A percentile compares a stretch with the other conserved stretches of the same genome.
phyloP scores from a whole-genome alignment of 768 basidiomycete genomes.

The Gymnopilus junonius region DNA sequence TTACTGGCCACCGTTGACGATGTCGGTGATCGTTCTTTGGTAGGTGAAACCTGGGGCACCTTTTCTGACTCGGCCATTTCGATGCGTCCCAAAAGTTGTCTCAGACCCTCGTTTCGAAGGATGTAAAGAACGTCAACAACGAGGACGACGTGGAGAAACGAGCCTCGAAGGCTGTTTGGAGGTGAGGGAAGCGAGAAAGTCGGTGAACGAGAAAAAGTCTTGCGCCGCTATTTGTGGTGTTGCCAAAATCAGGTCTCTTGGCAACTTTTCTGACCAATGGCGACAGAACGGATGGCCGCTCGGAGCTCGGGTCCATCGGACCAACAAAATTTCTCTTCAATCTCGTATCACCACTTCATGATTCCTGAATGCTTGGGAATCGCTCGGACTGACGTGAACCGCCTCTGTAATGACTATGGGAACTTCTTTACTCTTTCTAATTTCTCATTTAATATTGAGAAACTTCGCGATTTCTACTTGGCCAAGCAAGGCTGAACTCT shows the following conservation, averaged over 20 bases:
- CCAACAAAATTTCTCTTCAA: neutral
- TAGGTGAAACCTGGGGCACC: neutral
- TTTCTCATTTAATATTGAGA: too few species aligned
- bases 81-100: neutral
- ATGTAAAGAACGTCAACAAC: neutral
- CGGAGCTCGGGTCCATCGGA: slow-evolving; percentile 18
- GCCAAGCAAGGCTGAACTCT: neutral
- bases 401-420: neutral
- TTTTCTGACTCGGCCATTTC: slow-evolving; percentile 7
- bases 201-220: slow-evolving; percentile 8
- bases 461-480: neutral
- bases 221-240: slow-evolving; percentile 12
- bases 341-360: slow-evolving; percentile 21
- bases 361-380: slow-evolving; percentile 3
- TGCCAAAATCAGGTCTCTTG: slow-evolving; percentile 19
- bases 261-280: slow-evolving; percentile 16
- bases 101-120: neutral
- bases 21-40: neutral
- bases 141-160: neutral
- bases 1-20: slow-evolving; percentile 6
- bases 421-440: neutral
- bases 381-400: neutral
- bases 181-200: neutral
- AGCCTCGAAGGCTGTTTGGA: neutral
- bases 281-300: slow-evolving; percentile 22